These are phyloP conservation scores for Penicillium desertorum DNA, from an alignment of 495 filamentous ascomycete species.

Conservation along the genomic window DNA sequence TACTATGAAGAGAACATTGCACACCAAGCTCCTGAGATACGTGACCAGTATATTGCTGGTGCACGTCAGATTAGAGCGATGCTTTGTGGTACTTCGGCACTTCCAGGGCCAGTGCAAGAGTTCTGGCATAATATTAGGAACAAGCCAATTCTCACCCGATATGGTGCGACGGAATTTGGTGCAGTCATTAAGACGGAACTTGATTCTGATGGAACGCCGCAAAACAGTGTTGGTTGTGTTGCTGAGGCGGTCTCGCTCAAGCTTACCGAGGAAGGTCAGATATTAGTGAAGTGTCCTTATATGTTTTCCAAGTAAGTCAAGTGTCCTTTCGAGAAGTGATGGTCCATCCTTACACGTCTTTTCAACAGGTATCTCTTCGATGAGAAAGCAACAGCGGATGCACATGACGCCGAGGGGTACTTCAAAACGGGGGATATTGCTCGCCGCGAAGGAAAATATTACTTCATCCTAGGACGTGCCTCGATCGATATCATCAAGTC, in stretches of 20 bases:
- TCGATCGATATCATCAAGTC: slow-evolving; percentile 47
- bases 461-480: slow-evolving; percentile 51
- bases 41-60: slow-evolving; percentile 37
- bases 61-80: slow-evolving; percentile 41
- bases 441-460: slow-evolving; percentile 44
- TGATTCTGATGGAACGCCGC: slow-evolving; percentile 34
- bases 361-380: slow-evolving; percentile 48
- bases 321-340: not conserved
- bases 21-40: slow-evolving; percentile 19
- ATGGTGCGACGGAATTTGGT: slow-evolving; percentile 51
- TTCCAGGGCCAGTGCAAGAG: slow-evolving; percentile 46
- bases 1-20: slow-evolving; percentile 41
- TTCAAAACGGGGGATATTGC: slow-evolving; percentile 52
- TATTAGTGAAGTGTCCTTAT: slow-evolving; percentile 45
- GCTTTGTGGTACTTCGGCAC: slow-evolving; percentile 47
- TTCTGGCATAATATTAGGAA: slow-evolving; percentile 46
- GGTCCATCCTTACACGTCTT: not conserved
- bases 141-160: slow-evolving; percentile 44
- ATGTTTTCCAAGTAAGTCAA: slow-evolving; percentile 42
- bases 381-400: slow-evolving; percentile 37
- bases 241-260: slow-evolving; percentile 39
- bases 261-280: slow-evolving; percentile 34
- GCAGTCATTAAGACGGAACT: slow-evolving; percentile 45
- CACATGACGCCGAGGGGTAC: slow-evolving; percentile 40
- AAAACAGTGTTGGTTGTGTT: slow-evolving; percentile 42